Conservation (phyloP, 257 asterid genomes). For the Lavandula angustifolia region DNA sequence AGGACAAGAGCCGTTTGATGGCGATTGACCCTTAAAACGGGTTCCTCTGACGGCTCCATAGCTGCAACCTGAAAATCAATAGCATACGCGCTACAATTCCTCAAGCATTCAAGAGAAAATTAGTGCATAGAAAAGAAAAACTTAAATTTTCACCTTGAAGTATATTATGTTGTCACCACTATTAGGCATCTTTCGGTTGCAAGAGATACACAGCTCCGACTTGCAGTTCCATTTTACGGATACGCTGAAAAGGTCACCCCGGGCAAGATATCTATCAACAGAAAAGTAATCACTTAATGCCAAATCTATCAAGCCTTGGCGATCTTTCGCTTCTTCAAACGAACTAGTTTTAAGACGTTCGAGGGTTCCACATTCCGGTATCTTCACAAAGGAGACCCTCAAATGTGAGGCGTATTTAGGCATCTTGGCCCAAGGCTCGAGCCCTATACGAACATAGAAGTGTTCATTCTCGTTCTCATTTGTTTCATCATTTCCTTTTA, state of each 20-base stretch:
- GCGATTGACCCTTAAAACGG: conserved; percentile 69
- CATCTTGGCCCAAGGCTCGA: conserved; percentile 60
- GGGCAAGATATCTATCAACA: conserved; percentile 77
- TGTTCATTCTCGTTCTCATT: conserved; percentile 41
- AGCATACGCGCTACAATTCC: conserved; percentile 20
- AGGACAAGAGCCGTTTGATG: conserved; percentile 88
- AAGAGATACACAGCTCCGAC: conserved; percentile 69
- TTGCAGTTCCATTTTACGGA: conserved; percentile 82
- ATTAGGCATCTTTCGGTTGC: conserved; percentile 57
- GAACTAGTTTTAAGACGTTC: conserved; percentile 70
- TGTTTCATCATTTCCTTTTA: conserved; percentile 38
- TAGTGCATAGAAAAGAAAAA: conserved; percentile 9
- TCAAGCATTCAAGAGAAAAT: conserved; percentile 17
- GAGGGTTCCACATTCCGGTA: conserved; percentile 81
- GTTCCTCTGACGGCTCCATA: conserved; percentile 85
- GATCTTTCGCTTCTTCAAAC: conserved; percentile 62
- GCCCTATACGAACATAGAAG: conserved; percentile 43
- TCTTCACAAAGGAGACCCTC: conserved; percentile 85
- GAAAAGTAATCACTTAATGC: conserved; percentile 75
- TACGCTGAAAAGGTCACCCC: conserved; percentile 74
- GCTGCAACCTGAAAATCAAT: conserved; percentile 65
- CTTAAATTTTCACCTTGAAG: conserved; percentile 62
- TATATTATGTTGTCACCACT: conserved; percentile 55
- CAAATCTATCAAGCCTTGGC: conserved; percentile 77
- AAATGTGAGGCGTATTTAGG: conserved; percentile 88